Base-by-base conservation (phyloP, 768 basidiomycete genomes). In the Lentinula lateritia region DNA sequence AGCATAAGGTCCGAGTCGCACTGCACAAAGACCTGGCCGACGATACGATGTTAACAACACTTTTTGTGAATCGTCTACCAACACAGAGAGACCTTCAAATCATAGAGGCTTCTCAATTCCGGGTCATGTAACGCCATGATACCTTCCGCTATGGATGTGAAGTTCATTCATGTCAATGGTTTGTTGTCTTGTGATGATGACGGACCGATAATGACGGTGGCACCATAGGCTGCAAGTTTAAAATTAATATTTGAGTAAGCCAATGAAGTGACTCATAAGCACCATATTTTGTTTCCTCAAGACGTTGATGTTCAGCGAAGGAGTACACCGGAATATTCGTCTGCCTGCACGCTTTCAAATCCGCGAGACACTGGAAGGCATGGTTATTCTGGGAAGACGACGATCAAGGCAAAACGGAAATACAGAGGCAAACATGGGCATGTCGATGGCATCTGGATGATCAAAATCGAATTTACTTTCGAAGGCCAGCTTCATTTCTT, bases 1-100 rank as follows among this genome's bases (percentile, higher is more conserved):
- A 99, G 87, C 97, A 99, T 99, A 20, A 98, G 76, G 72, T 99
- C 97, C 7, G 95, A 89, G 70, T 98, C 95, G 62, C 90, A 92
- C 77, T 96, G 92, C 6, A 95, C 93, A 64, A 93, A 95, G 4
- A 95, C 79, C 89, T 92, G 59, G 23, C 41, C 28, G 32, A 54
- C 18, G 1, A 45, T 13, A 50, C 48, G 6, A 60, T 4, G 15
- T 50, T 6, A 28, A 41, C 23, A 12, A 4, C 18, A 38, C n/a
- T 20, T 38, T 9, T 41, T 9, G n/a, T 46, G 28, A 18, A 16
- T 18, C 28, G 12, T 20, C 16, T 52, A 15, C n/a, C 28, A 62
- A 18, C 6, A 34, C n/a, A 7, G 0, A 67, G 71, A 55, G 64
- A 86, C 94, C 82, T 97, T 96, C 41, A 99, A 80, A 72, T 99